A percentile compares a stretch with the other conserved stretches of the same genome.
These are phyloP conservation scores for Aspergillus ruber DNA, from an alignment of 2,329 filamentous ascomycete species.

Conservation along the genomic window DNA sequence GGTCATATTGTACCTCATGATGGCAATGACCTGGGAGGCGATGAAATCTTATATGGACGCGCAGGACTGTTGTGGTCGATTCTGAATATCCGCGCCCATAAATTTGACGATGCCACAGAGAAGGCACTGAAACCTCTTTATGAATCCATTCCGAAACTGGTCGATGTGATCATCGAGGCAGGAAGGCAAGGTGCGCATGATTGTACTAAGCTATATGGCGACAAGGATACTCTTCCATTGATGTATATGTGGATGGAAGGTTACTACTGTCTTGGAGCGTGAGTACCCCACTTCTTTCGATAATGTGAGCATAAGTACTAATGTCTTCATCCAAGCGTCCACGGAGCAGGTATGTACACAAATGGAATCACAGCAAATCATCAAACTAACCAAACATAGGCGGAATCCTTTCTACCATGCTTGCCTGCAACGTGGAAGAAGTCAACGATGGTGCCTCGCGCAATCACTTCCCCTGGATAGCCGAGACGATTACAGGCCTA, in stretches of 20 bases:
- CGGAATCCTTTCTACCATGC: conserved; percentile 32
- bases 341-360: conserved; percentile 17
- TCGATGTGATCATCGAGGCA: conserved; percentile 27
- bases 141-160: conserved; percentile 22
- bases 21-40: conserved; percentile 25
- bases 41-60: conserved; percentile 35
- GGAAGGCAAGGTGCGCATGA: conserved; percentile 26
- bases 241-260: conserved; percentile 37
- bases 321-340: conserved; percentile 16
- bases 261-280: conserved; percentile 33
- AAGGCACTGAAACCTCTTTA: conserved; percentile 19
- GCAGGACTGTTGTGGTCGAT: conserved; percentile 32
- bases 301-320: background rate
- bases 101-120: conserved; percentile 14
- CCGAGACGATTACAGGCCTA: conserved; percentile 30
- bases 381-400: conserved; percentile 14
- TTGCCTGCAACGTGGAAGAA: conserved; percentile 29
- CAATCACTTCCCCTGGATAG: conserved; percentile 26
- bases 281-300: conserved; percentile 10
- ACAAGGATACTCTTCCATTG: conserved; percentile 27
- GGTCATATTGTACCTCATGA: conserved; percentile 19
- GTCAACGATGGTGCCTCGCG: conserved; percentile 14
- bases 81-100: conserved; percentile 27
- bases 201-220: conserved; percentile 24
- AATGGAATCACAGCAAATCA: background rate